Base-by-base conservation (phyloP, 768 basidiomycete genomes). In the Porpolomopsis calyptriformis region DNA sequence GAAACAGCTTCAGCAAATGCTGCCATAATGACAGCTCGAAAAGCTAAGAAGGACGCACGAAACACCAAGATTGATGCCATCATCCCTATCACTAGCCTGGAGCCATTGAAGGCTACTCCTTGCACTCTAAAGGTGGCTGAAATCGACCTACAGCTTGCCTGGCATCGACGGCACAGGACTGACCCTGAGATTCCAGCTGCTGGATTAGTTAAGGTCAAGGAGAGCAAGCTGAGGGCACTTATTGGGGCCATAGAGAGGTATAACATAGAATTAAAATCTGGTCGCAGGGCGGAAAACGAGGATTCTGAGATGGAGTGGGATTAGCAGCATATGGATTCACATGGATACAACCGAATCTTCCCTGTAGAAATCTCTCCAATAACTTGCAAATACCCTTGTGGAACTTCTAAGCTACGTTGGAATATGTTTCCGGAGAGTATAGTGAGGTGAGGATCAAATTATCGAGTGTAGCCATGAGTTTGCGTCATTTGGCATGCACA, bases 361-460 rank as follows among this genome's bases (percentile, higher is more conserved):
- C 29, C 29, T 31, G 29, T 14, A 31, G 7, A 31, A 31, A 31
- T 14, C 29, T 31, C 14, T 31, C 7, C 14, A 14, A 31, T 31
- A 31, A 7, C 29, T 31, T 31, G 29, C 29, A 7, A 31, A 14
- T 31, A 31, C 29, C 29, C 14, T 31, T 14, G 14, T 31, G 29
- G 14, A 31, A 14, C 29, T 31, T 31, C 7, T 31, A 31, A 31
- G 14, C 29, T 31, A 31, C 29, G 14, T 14, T 39, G 16, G 18
- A 31, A 4, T 44, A 58, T 9, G 53, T 40, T 1, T 63, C 61
- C 41, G 55, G 60, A 23, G 47, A 49, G 5, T 36, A 53, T 2
- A 24, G 56, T n/a, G 47, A 50, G 5, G 50, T 40, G 14, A 31
- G 14, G 10, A 2, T 4, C 37, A 16, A 16, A 39, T 20, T 20